These are phyloP conservation scores for Salicornia ramosissima DNA, from an alignment of 148 eudicot genomes.

Conservation along the genomic window DNA sequence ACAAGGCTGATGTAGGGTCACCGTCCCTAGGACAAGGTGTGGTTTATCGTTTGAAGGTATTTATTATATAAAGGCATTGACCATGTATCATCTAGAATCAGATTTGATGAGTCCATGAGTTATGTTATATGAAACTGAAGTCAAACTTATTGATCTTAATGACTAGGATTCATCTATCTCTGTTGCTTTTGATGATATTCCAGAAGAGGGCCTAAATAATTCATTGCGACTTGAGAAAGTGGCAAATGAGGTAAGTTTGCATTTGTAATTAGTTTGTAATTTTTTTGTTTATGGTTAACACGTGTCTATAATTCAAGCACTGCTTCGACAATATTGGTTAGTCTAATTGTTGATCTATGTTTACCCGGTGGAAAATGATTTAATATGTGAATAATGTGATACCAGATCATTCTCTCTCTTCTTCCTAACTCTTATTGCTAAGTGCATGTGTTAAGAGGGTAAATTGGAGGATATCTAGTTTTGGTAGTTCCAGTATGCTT, in stretches of 20 bases:
- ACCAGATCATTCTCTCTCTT: background rate
- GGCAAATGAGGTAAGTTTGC: slow-evolving; percentile 74
- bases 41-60: slow-evolving; percentile 93
- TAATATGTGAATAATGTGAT: background rate
- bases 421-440: too few species aligned
- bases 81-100: background rate
- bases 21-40: slow-evolving; percentile 94
- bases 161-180: slow-evolving; percentile 84
- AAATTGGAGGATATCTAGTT: background rate
- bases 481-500: background rate
- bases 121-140: slow-evolving; percentile 8
- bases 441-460: background rate
- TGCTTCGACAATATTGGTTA: background rate
- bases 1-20: slow-evolving; percentile 80
- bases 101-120: background rate
- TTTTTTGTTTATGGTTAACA: background rate
- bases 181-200: slow-evolving; percentile 90
- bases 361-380: background rate
- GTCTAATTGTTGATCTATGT: background rate
- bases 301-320: background rate
- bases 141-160: slow-evolving; percentile 21
- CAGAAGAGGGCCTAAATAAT: slow-evolving; percentile 86
- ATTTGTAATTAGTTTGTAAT: background rate
- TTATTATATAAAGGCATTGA: slow-evolving; percentile 11
- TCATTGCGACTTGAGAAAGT: slow-evolving; percentile 87